Conservation (phyloP, 768 basidiomycete species). For the Mrakia blollopis region DNA sequence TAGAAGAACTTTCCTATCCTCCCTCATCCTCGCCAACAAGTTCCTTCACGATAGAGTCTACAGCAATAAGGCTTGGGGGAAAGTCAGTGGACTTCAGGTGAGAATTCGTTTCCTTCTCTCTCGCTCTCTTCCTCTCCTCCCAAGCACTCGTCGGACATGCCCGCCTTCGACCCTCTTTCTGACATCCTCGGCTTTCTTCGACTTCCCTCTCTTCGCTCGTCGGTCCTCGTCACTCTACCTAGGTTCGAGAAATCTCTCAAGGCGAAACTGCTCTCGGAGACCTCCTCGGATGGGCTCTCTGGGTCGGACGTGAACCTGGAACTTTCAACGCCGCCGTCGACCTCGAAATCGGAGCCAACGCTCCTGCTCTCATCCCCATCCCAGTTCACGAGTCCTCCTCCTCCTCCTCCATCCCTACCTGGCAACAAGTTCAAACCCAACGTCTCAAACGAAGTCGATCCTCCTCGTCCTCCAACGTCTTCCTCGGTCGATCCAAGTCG, state of each 20-base stretch:
- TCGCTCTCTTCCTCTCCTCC: too few species aligned
- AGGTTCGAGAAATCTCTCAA: conserved; percentile 62
- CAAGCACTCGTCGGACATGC: background rate
- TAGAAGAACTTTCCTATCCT: conserved; percentile 78
- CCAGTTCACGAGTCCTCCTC: background rate
- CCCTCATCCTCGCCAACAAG: conserved; percentile 82
- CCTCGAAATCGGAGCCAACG: conserved; percentile 3
- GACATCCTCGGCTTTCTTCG: background rate
- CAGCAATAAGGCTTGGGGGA: conserved; percentile 90
- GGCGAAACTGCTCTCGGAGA: conserved; percentile 84
- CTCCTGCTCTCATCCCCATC: conserved; percentile 13
- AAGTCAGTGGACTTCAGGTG: conserved; percentile 73
- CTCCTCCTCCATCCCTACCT: too few species aligned
- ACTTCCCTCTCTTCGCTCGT: background rate
- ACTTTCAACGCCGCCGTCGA: background rate
- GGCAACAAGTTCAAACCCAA: background rate
- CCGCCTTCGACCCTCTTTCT: background rate
- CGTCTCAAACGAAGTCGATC: background rate
- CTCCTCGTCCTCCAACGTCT: background rate
- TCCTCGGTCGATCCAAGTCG: background rate
- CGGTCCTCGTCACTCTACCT: background rate
- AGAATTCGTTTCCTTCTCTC: background rate
- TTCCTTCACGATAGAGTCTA: conserved; percentile 91
- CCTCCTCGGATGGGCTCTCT: conserved; percentile 83
- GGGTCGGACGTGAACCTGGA: conserved; percentile 58